Conservation (phyloP, 768 basidiomycete genomes). For the Dioszegia crocea region DNA sequence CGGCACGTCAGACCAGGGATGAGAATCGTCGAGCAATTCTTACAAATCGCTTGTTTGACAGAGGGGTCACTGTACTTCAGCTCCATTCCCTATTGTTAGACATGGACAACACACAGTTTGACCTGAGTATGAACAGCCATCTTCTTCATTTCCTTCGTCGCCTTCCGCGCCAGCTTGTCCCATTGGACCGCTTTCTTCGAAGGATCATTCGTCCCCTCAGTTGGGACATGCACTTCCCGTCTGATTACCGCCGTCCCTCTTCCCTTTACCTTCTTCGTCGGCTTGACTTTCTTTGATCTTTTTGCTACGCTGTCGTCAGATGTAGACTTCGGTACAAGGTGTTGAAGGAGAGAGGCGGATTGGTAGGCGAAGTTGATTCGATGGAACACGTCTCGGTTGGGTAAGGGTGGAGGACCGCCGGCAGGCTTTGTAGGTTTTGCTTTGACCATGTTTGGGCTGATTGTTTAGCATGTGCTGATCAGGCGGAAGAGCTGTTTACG, state of each 20-base stretch:
- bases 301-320: background rate
- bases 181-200: slow-evolving; percentile 8
- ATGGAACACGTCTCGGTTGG: slow-evolving; percentile 19
- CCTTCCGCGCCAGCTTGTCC: slow-evolving; percentile 23
- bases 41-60: slow-evolving; percentile 41
- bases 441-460: background rate
- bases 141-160: slow-evolving; percentile 23
- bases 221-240: slow-evolving; percentile 2
- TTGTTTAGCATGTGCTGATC: background rate
- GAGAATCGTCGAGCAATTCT: slow-evolving; percentile 34
- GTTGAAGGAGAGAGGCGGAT: slow-evolving; percentile 14
- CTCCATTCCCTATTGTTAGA: background rate
- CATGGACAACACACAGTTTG: slow-evolving; percentile 30
- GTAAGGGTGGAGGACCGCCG: slow-evolving; percentile 4
- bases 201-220: background rate
- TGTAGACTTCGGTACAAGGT: background rate
- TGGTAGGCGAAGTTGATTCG: slow-evolving; percentile 25
- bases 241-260: background rate
- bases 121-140: slow-evolving; percentile 42
- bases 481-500: no score
- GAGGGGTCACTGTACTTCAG: slow-evolving; percentile 36
- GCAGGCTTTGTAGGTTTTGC: background rate
- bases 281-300: background rate
- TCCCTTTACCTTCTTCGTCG: background rate
- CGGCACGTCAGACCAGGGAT: slow-evolving; percentile 41